Evolutionary conservation across 1,284 basidiomycete species (phyloP).

Genomic region (Ganoderma sinense): DNA sequence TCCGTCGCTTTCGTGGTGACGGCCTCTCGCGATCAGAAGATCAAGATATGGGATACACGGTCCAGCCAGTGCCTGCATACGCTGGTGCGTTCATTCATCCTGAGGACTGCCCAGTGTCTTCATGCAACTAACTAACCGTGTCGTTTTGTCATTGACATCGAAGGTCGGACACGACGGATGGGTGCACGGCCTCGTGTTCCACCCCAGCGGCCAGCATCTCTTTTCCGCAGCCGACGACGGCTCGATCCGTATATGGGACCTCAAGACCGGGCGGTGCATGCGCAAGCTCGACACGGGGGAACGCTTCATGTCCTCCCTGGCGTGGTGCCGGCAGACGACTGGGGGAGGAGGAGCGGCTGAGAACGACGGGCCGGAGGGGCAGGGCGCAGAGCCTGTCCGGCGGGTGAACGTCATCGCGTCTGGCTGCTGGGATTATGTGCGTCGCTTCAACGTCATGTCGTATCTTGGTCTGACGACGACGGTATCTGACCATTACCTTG

Average conservation of each 20-base stretch:
- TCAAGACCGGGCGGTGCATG: constrained; percentile 65
- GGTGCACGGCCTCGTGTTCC: constrained; percentile 71
- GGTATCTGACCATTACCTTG: background rate
- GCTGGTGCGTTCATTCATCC: constrained; percentile 49
- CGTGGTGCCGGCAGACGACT: constrained; percentile 64
- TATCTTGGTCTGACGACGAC: background rate
- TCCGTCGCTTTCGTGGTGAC: constrained; percentile 61
- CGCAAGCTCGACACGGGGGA: constrained; percentile 75
- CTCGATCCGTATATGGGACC: constrained; percentile 78
- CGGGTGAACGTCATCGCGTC: background rate
- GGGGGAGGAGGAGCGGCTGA: constrained; percentile 11
- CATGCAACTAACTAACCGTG: background rate
- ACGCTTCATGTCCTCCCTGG: constrained; percentile 71
- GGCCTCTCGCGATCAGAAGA: constrained; percentile 74
- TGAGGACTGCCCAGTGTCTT: background rate
- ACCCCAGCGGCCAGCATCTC: constrained; percentile 74
- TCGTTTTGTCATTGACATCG: background rate
- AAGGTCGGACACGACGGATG: constrained; percentile 72
- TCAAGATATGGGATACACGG: constrained; percentile 73
- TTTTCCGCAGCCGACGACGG: constrained; percentile 80
- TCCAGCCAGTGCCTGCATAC: constrained; percentile 70
- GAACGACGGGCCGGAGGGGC: background rate
- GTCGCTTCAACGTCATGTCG: background rate
- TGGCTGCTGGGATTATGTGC: constrained; percentile 2
- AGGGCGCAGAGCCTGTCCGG: background rate